Evolutionary conservation across 2,329 filamentous ascomycete species (phyloP).

Genomic region (Colletotrichum tabaci): DNA sequence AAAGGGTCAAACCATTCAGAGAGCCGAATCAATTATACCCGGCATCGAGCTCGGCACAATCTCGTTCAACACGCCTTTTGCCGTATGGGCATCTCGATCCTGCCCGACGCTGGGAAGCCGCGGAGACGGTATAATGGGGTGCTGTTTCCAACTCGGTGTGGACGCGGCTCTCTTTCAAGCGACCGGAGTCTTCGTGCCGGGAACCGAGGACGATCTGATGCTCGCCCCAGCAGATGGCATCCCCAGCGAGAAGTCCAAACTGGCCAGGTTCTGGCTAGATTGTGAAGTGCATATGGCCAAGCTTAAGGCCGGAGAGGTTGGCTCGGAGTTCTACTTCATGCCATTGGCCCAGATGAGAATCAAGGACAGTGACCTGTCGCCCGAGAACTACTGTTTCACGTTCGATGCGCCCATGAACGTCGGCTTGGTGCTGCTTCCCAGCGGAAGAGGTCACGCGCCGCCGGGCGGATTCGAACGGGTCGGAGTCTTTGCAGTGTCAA

Average conservation of each 20-base stretch:
- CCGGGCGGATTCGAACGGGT: conserved; percentile 7
- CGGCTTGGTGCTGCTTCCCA: not conserved
- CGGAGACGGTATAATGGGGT: not conserved
- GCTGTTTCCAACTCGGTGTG: not conserved
- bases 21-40: not conserved
- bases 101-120: not conserved
- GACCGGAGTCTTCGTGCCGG: not conserved
- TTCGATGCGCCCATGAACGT: not conserved
- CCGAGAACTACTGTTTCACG: not conserved
- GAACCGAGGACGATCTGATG: not conserved
- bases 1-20: not conserved
- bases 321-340: not conserved
- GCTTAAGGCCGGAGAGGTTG: not conserved
- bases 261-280: not conserved
- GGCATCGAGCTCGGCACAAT: not conserved
- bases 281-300: not conserved
- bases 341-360: not conserved
- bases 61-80: not conserved
- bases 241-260: not conserved
- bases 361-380: too few relatives aligned
- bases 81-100: not conserved
- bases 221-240: not conserved
- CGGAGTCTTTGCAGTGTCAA: not conserved
- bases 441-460: not conserved
- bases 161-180: not conserved